A percentile compares a stretch with the other conserved stretches of the same genome.
Evolutionary conservation across 2,329 filamentous ascomycete species (phyloP).

Genomic region (Curvularia hawaiiensis): DNA sequence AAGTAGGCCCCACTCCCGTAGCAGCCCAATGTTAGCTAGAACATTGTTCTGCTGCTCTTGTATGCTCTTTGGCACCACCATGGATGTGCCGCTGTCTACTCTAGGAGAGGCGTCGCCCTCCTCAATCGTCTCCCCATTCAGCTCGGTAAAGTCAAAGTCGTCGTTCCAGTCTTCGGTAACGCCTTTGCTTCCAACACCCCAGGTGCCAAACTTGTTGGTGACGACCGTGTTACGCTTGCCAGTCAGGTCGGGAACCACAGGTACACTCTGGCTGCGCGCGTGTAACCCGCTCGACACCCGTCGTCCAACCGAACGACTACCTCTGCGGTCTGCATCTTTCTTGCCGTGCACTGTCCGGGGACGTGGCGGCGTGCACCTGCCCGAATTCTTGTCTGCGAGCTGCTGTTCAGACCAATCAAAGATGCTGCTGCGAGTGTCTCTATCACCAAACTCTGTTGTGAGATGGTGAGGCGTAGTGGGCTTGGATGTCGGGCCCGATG

Average conservation of each 20-base stretch:
- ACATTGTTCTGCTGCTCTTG: slow-evolving; percentile 82
- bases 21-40: slow-evolving; percentile 81
- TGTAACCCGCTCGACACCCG: slow-evolving; percentile 72
- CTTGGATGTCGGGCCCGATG: slow-evolving; percentile 43
- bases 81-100: slow-evolving; percentile 54
- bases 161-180: slow-evolving; percentile 89
- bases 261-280: slow-evolving; percentile 81
- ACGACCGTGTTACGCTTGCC: slow-evolving; percentile 60
- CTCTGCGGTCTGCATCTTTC: slow-evolving; percentile 71
- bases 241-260: slow-evolving; percentile 66
- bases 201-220: slow-evolving; percentile 77
- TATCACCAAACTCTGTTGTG: slow-evolving; percentile 45
- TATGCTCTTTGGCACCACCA: slow-evolving; percentile 80
- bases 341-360: slow-evolving; percentile 79
- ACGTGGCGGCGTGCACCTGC: slow-evolving; percentile 63
- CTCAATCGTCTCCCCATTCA: slow-evolving; percentile 47
- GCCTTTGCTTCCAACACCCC: slow-evolving; percentile 78
- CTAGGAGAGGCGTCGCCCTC: slow-evolving; percentile 47
- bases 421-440: slow-evolving; percentile 64
- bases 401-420: slow-evolving; percentile 80
- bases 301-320: slow-evolving; percentile 69
- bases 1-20: slow-evolving; percentile 78
- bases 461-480: slow-evolving; percentile 47
- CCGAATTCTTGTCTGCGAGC: slow-evolving; percentile 64
- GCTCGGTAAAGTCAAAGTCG: slow-evolving; percentile 78